A percentile compares a stretch with the other conserved stretches of the same genome.
phyloP scores from a whole-genome alignment of 169 alveolate genomes.

The Perkinsus olseni region DNA sequence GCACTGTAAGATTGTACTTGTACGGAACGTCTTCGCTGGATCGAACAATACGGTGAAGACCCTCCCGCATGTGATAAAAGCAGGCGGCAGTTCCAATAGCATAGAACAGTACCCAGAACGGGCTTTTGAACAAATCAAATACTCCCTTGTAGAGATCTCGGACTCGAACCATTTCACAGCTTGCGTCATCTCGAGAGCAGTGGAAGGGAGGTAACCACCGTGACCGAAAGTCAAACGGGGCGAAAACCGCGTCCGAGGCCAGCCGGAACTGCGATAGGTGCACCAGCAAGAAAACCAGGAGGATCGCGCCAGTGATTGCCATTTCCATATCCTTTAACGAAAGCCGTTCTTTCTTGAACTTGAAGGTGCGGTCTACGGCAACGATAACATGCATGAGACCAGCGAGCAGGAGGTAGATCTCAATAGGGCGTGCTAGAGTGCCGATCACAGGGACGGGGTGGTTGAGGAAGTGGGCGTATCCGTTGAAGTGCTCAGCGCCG shows the following conservation, averaged over 20 bases:
- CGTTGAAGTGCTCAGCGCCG: conserved; percentile 1
- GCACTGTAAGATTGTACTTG: neutral
- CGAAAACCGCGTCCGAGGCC: neutral
- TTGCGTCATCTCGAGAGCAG: neutral
- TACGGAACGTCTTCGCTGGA: neutral
- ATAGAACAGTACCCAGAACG: neutral
- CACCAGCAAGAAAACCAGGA: neutral
- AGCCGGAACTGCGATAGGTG: neutral
- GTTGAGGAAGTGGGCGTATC: neutral
- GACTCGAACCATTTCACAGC: neutral
- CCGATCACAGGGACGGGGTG: neutral
- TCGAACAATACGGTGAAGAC: neutral
- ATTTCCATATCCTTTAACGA: neutral
- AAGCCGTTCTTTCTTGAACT: neutral
- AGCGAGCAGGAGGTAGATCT: neutral
- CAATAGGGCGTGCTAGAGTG: neutral
- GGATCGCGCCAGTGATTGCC: neutral
- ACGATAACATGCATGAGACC: neutral
- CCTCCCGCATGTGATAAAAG: neutral
- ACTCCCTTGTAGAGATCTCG: neutral
- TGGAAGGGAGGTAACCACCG: neutral
- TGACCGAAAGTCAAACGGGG: neutral
- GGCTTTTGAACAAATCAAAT: neutral
- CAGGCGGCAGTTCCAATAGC: neutral
- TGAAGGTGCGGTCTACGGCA: neutral